A percentile compares a stretch with the other conserved stretches of the same genome.
phyloP scores from a whole-genome alignment of 495 filamentous ascomycete genomes.

The Lepraria neglecta region DNA sequence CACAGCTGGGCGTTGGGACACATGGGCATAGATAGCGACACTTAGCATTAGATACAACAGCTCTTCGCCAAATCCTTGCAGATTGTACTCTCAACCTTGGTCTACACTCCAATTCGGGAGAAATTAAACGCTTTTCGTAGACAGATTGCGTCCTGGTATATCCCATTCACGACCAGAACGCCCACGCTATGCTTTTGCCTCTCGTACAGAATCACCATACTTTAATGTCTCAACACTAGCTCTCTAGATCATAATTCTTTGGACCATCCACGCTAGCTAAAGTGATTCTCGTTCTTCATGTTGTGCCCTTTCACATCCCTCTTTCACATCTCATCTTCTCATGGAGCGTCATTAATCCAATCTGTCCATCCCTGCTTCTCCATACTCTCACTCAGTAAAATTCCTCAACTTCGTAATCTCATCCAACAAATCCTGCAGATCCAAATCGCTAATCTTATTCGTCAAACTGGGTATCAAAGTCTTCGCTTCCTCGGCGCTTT shows the following conservation, averaged over 20 bases:
- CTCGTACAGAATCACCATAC: not conserved
- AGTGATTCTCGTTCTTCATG: not conserved
- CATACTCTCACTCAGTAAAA: slow-evolving; percentile 41
- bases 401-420: slow-evolving; percentile 77
- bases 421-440: slow-evolving; percentile 78
- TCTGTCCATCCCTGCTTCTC: not conserved
- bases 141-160: not conserved
- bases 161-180: not conserved
- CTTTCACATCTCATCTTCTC: not conserved
- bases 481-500: slow-evolving; percentile 90
- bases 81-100: not conserved
- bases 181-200: slow-evolving; percentile 7
- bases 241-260: not conserved
- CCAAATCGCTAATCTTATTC: slow-evolving; percentile 80
- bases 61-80: not conserved
- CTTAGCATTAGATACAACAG: not conserved
- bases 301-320: not conserved
- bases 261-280: not conserved
- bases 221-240: not conserved
- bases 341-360: not conserved
- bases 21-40: slow-evolving; percentile 18
- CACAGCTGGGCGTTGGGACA: slow-evolving; percentile 25
- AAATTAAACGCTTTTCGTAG: not conserved
- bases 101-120: not conserved
- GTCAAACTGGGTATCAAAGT: slow-evolving; percentile 85